Conservation (phyloP, 768 basidiomycete genomes). For the Amanita phalloides region DNA sequence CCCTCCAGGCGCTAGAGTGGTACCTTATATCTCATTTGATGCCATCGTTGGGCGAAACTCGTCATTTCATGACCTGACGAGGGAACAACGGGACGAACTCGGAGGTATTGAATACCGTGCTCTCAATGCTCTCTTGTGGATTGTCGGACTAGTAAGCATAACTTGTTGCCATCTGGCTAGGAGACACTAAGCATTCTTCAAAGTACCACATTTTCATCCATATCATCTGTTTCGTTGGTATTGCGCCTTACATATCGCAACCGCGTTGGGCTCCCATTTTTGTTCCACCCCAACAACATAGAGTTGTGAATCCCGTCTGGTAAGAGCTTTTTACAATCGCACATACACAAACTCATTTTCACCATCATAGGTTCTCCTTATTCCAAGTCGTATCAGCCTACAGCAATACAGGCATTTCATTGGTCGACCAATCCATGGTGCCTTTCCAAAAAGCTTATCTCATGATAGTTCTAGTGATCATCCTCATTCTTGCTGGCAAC, state of each 20-base stretch:
- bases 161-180: neutral
- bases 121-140: slow-evolving; percentile 71
- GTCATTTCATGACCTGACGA: slow-evolving; percentile 52
- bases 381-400: slow-evolving; percentile 85
- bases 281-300: slow-evolving; percentile 43
- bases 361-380: slow-evolving; percentile 54
- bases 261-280: slow-evolving; percentile 52
- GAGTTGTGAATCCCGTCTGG: slow-evolving; percentile 55
- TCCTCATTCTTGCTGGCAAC: slow-evolving; percentile 85
- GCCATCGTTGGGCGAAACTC: slow-evolving; percentile 82
- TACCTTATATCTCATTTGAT: slow-evolving; percentile 80
- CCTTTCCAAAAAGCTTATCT: slow-evolving; percentile 84
- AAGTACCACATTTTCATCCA: slow-evolving; percentile 78
- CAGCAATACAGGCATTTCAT: slow-evolving; percentile 80
- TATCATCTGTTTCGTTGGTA: slow-evolving; percentile 55
- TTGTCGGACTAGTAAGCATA: slow-evolving; percentile 57
- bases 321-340: slow-evolving; percentile 18
- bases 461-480: slow-evolving; percentile 61
- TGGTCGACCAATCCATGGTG: slow-evolving; percentile 85
- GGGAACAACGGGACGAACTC: slow-evolving; percentile 82
- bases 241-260: slow-evolving; percentile 71
- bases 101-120: slow-evolving; percentile 92
- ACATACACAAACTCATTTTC: neutral
- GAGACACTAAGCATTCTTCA: slow-evolving; percentile 1
- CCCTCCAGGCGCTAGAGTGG: slow-evolving; percentile 36